Evolutionary conservation across 2,329 filamentous ascomycete genomes (phyloP).

Genomic region (Cladosporium colombiae): DNA sequence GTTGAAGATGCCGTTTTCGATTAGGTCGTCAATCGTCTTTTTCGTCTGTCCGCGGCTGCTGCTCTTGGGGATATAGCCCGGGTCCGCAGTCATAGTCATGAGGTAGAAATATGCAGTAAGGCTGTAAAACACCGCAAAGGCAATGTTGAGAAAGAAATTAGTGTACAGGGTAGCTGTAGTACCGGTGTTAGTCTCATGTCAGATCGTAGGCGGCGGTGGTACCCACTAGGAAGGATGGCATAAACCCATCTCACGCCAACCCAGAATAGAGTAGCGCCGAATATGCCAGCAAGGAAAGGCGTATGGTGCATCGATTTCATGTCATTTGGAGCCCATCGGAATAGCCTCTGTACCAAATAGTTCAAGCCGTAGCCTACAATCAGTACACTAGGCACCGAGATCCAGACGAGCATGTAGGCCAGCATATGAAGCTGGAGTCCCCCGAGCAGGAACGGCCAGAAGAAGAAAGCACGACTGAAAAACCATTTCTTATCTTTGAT

Average conservation of each 20-base stretch:
- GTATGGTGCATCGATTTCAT: conserved; percentile 91
- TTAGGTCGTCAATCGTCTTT: conserved; percentile 81
- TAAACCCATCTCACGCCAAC: conserved; percentile 75
- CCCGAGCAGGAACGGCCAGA: conserved; percentile 81
- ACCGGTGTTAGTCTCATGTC: conserved; percentile 27
- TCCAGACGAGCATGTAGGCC: conserved; percentile 70
- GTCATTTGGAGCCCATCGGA: conserved; percentile 80
- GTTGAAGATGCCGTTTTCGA: conserved; percentile 85
- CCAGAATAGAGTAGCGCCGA: conserved; percentile 82
- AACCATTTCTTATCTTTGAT: conserved; percentile 77
- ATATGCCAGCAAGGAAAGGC: conserved; percentile 91
- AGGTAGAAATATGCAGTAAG: conserved; percentile 84
- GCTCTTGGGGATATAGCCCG: conserved; percentile 89
- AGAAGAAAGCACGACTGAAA: conserved; percentile 82
- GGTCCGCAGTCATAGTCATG: conserved; percentile 82
- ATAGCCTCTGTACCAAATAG: conserved; percentile 72
- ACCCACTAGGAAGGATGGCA: conserved; percentile 69
- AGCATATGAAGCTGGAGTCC: conserved; percentile 71
- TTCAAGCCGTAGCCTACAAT: conserved; percentile 70
- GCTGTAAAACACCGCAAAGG: conserved; percentile 65
- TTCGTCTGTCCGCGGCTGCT: conserved; percentile 88
- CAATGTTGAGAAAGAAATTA: conserved; percentile 74
- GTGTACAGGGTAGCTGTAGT: conserved; percentile 62
- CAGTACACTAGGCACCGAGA: conserved; percentile 72
- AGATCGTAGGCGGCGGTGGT: neutral